Percentiles rank a stretch among this genome's conserved stretches.
Conservation (phyloP, 179 eudicot genomes). For the Drosera spatulata region DNA sequence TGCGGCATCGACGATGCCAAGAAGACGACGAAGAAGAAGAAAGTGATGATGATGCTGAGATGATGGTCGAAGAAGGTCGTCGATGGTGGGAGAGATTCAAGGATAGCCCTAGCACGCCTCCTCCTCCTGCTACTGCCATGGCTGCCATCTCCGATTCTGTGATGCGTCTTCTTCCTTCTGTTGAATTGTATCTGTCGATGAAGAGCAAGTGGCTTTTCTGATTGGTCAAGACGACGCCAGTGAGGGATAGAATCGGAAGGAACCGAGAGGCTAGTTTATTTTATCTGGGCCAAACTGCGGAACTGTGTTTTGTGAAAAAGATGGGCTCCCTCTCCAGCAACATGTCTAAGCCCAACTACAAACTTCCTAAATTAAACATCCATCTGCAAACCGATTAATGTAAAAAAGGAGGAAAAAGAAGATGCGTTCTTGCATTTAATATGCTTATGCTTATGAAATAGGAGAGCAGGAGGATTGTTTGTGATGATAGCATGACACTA, state of each 20-base stretch:
- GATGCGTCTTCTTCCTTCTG: background rate
- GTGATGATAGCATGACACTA: too few species aligned
- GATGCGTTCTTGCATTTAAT: too few species aligned
- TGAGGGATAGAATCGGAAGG: background rate
- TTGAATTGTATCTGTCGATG: background rate
- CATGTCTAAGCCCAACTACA: too few species aligned
- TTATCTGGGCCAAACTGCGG: too few species aligned
- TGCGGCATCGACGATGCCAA: slow-evolving; percentile 4
- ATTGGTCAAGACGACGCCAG: background rate
- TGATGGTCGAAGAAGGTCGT: background rate
- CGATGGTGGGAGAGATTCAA: background rate
- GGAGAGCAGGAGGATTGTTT: too few species aligned
- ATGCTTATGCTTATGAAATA: too few species aligned
- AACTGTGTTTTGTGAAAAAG: too few species aligned
- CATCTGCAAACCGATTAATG: too few species aligned
- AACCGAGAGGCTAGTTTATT: too few species aligned
- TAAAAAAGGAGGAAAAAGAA: too few species aligned
- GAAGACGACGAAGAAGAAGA: background rate
- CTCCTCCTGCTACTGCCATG: background rate
- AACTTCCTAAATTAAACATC: too few species aligned
- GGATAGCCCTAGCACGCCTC: slow-evolving; percentile 1
- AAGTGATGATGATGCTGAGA: slow-evolving; percentile 1
- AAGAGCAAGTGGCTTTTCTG: background rate
- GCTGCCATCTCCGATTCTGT: background rate
- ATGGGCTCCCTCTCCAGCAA: too few species aligned